Evolutionary conservation across 306 rosid genomes (phyloP).

Genomic region (Ziziphus jujuba): DNA sequence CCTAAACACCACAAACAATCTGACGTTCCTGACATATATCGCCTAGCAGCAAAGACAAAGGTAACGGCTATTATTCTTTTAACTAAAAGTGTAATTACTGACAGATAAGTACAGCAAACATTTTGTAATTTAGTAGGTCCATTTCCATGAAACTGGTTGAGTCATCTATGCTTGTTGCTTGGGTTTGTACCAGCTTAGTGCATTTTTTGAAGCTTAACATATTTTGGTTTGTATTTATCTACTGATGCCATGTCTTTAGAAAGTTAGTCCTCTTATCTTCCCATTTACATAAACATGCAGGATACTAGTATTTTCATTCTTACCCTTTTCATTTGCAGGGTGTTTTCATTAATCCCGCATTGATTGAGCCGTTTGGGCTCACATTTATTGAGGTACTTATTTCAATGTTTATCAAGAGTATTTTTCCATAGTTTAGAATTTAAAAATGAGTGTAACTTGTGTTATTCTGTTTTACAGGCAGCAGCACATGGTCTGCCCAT

Average conservation of each 20-base stretch:
- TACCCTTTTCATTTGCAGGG: constrained; percentile 63
- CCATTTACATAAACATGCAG: no score
- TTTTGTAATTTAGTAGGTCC: no score
- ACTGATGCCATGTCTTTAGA: neutral
- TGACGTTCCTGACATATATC: constrained; percentile 93
- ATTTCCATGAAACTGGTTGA: no score
- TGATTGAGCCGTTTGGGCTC: constrained; percentile 96
- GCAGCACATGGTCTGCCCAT: constrained; percentile 92
- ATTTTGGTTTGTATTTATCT: neutral
- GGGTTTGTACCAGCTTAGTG: no score
- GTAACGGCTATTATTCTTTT: constrained; percentile 28
- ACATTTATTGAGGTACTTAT: constrained; percentile 85
- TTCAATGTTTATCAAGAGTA: constrained; percentile 1
- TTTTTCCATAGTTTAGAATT: constrained; percentile 19
- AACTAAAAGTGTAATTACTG: neutral
- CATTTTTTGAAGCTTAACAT: no score
- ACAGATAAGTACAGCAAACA: no score
- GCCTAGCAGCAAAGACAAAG: constrained; percentile 98
- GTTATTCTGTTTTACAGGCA: constrained; percentile 62
- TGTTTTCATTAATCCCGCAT: constrained; percentile 98
- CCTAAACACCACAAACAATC: neutral
- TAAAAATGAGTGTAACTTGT: constrained; percentile 25
- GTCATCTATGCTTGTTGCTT: no score
- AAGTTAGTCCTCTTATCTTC: no score
- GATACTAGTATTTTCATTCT: constrained; percentile 14